Conservation (phyloP, 306 rosid species). For the Vigna hirtella region DNA sequence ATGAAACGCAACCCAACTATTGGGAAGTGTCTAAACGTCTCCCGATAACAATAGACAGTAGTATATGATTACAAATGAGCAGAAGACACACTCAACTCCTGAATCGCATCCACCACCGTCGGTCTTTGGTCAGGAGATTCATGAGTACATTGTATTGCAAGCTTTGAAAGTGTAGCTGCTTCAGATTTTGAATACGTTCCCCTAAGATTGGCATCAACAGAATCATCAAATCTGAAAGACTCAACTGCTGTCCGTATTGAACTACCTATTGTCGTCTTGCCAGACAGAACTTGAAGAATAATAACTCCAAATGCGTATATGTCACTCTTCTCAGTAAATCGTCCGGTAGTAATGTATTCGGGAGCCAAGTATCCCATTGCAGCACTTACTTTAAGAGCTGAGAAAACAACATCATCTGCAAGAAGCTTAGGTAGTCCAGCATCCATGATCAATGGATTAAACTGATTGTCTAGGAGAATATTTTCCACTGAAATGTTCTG, state of each 20-base stretch:
- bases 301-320: constrained; percentile 91
- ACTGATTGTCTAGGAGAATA: constrained; percentile 73
- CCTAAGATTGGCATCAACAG: constrained; percentile 61
- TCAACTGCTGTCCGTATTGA: constrained; percentile 65
- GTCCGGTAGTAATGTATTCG: constrained; percentile 89
- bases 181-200: constrained; percentile 69
- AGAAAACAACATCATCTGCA: constrained; percentile 91
- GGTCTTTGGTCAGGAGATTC: constrained; percentile 83
- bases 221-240: constrained; percentile 61
- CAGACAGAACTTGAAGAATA: constrained; percentile 80
- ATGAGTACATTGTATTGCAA: constrained; percentile 69
- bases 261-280: constrained; percentile 59
- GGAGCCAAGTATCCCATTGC: constrained; percentile 99
- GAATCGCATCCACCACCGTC: constrained; percentile 57
- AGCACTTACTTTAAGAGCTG: constrained; percentile 91
- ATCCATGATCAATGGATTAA: constrained; percentile 78
- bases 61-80: constrained; percentile 35
- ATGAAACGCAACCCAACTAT: constrained; percentile 3
- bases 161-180: constrained; percentile 65
- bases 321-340: constrained; percentile 91
- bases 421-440: constrained; percentile 88
- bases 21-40: constrained; percentile 8
- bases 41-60: constrained; percentile 10
- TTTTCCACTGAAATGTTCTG: constrained; percentile 89
- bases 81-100: constrained; percentile 56